These are phyloP conservation scores for Francoa sonchifolia DNA, from an alignment of 441 rosid species.

Conservation along the genomic window DNA sequence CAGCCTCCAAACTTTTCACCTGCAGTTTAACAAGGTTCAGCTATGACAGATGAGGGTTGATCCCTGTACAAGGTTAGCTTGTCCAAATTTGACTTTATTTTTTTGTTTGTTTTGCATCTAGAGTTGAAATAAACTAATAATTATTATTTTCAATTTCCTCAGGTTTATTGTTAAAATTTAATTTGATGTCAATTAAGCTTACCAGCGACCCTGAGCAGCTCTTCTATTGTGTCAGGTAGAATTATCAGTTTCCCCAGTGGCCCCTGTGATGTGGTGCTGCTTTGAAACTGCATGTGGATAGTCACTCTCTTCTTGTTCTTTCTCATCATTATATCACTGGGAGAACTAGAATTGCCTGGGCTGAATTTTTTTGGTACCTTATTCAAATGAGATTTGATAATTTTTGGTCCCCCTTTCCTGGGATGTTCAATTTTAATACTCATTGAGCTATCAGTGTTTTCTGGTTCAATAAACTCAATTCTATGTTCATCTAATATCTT, in stretches of 20 bases:
- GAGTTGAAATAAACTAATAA: constrained; percentile 3
- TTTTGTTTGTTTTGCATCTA: neutral
- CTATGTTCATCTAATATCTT: constrained; percentile 32
- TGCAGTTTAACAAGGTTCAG: constrained; percentile 35
- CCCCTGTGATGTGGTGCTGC: constrained; percentile 20
- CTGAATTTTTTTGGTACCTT: constrained; percentile 17
- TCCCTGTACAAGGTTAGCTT: constrained; percentile 10
- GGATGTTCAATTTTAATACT: constrained; percentile 17
- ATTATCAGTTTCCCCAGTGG: constrained; percentile 45
- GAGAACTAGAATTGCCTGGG: constrained; percentile 17
- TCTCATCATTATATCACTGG: constrained; percentile 13
- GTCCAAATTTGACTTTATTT: neutral
- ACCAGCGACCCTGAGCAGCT: constrained; percentile 73
- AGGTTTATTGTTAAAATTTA: constrained; percentile 17
- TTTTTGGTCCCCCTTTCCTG: constrained; percentile 14
- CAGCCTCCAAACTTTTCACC: constrained; percentile 70
- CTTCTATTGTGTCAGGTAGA: constrained; percentile 70
- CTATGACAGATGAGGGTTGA: constrained; percentile 17
- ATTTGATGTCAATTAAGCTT: constrained; percentile 25
- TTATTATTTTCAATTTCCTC: constrained; percentile 4
- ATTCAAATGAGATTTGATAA: constrained; percentile 12
- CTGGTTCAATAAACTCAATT: constrained; percentile 33
- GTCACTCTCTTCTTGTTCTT: constrained; percentile 58
- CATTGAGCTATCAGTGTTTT: constrained; percentile 14
- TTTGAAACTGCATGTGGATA: constrained; percentile 45